Evolutionary conservation across 2,329 filamentous ascomycete species (phyloP).

Genomic region (Exophiala dermatitidis): DNA sequence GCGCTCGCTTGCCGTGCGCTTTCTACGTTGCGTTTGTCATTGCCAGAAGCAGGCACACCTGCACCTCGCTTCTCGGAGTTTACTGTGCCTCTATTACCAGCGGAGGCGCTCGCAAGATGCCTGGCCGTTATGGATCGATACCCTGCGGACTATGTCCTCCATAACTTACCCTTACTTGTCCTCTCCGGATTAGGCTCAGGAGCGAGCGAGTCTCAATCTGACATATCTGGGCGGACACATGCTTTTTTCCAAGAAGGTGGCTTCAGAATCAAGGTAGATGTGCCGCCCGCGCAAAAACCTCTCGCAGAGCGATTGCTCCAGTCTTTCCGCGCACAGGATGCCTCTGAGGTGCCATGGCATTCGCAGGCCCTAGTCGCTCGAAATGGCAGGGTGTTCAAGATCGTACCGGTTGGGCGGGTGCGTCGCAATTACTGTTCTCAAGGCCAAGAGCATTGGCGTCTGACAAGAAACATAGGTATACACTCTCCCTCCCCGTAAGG

Average conservation of each 20-base stretch:
- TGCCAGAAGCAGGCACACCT: too few species aligned
- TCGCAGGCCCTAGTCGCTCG: slow-evolving; percentile 46
- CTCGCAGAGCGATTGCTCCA: slow-evolving; percentile 59
- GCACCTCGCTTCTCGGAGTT: too few species aligned
- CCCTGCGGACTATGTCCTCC: slow-evolving; percentile 64
- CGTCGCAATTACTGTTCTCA: slow-evolving; percentile 35
- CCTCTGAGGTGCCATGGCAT: slow-evolving; percentile 60
- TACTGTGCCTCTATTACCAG: too few species aligned
- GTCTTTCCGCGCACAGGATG: slow-evolving; percentile 61
- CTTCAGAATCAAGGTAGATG: slow-evolving; percentile 61
- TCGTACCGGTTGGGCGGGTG: slow-evolving; percentile 76
- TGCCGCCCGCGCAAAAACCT: slow-evolving; percentile 58
- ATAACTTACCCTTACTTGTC: slow-evolving; percentile 78
- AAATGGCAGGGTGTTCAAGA: slow-evolving; percentile 53
- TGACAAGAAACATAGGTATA: slow-evolving; percentile 39
- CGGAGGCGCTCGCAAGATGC: slow-evolving; percentile 8
- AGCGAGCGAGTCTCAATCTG: slow-evolving; percentile 30
- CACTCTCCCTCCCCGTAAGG: slow-evolving; percentile 56
- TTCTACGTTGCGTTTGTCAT: too few species aligned
- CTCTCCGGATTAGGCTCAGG: slow-evolving; percentile 63
- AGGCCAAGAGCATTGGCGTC: background rate
- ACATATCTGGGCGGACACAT: slow-evolving; percentile 37
- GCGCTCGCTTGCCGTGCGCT: too few species aligned
- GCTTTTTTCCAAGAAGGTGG: slow-evolving; percentile 50
- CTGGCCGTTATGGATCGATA: slow-evolving; percentile 39